These are phyloP conservation scores for Magnusiomyces fungicola DNA, from an alignment of 1,139 yeast genomes.

Conservation along the genomic window DNA sequence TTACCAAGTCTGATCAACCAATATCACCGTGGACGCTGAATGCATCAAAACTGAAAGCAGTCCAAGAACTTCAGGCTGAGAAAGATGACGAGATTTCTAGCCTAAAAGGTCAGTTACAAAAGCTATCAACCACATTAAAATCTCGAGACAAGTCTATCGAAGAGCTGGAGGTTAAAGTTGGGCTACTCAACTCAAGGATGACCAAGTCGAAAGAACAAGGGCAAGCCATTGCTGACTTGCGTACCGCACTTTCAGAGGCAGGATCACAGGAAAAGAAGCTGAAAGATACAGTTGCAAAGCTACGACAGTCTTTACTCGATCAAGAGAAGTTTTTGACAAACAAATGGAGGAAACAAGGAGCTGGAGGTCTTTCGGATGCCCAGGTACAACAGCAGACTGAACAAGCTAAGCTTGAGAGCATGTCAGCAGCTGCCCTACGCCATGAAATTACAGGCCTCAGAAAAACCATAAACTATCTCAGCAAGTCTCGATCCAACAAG, in stretches of 20 bases:
- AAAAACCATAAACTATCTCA: slow-evolving; percentile 16
- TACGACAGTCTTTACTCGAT: slow-evolving; percentile 30
- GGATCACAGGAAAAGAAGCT: slow-evolving; percentile 25
- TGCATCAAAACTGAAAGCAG: slow-evolving; percentile 16
- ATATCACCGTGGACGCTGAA: slow-evolving; percentile 22
- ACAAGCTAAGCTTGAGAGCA: slow-evolving; percentile 12
- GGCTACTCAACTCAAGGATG: slow-evolving; percentile 40
- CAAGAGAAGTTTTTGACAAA: slow-evolving; percentile 25
- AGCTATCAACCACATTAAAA: slow-evolving; percentile 22
- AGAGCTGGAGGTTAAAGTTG: slow-evolving; percentile 41
- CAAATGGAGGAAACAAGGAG: slow-evolving; percentile 8
- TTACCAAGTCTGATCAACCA: slow-evolving; percentile 8
- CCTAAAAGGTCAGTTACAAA: slow-evolving; percentile 22
- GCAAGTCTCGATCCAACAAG: not conserved
- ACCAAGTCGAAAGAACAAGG: slow-evolving; percentile 33
- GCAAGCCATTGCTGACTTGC: slow-evolving; percentile 29
- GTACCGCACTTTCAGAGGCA: slow-evolving; percentile 24
- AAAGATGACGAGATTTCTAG: slow-evolving; percentile 21
- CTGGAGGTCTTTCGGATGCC: not conserved
- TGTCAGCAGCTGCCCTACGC: slow-evolving; percentile 17
- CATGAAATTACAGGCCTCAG: slow-evolving; percentile 19
- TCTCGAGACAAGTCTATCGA: slow-evolving; percentile 37
- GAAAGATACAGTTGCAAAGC: slow-evolving; percentile 19
- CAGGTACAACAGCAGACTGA: slow-evolving; percentile 3
- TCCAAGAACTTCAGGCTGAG: slow-evolving; percentile 18